Base-by-base conservation (phyloP, 1,139 yeast species). In the Kodamaea plutei region DNA sequence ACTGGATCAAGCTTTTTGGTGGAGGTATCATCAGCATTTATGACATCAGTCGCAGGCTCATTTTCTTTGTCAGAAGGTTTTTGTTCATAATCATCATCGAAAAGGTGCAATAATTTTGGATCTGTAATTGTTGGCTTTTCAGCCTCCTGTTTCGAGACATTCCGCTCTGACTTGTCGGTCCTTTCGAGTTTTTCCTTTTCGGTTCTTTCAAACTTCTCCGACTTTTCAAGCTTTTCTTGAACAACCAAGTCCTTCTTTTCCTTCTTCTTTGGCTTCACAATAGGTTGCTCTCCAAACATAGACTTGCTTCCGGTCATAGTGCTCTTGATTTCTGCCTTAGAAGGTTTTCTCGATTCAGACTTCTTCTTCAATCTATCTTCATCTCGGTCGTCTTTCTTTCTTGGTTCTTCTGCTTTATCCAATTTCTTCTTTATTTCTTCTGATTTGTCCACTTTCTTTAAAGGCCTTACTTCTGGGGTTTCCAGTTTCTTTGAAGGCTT, bases 71-170 rank as follows among this genome's bases (percentile, higher is more conserved):
- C 13, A 10, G 22, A 3, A 4, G 20, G 8, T n/a, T 15, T 18
- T 8, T 21, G 13, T 20, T 35, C 37, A 9, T 36, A 33, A 11
- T 43, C 48, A 20, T 44, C 47, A 23, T 44, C 47, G 34, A 44
- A 44, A 8, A 44, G 33, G 31, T 41, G 43, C 13, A 31, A 29
- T 23, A 43, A 30, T 22, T 43, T 43, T 2, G 38, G 33, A 20
- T 41, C 41, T 5, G 41, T 39, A 19, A 36, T 38, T 8, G 30
- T 22, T 5, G 29, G 15, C 10, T 14, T 15, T 14, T 14, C 24
- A 11, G 9, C 18, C 20, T 21, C 23, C 23, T 20, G 6, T 8
- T 20, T 10, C 8, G 6, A 7, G 6, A 7, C 23, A 9, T 10
- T 20, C 6, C 6, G 6, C 6, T 20, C 11, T 7, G 6, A 7